Base-by-base conservation (phyloP, 129 eudicot species). In the Lonicera japonica region DNA sequence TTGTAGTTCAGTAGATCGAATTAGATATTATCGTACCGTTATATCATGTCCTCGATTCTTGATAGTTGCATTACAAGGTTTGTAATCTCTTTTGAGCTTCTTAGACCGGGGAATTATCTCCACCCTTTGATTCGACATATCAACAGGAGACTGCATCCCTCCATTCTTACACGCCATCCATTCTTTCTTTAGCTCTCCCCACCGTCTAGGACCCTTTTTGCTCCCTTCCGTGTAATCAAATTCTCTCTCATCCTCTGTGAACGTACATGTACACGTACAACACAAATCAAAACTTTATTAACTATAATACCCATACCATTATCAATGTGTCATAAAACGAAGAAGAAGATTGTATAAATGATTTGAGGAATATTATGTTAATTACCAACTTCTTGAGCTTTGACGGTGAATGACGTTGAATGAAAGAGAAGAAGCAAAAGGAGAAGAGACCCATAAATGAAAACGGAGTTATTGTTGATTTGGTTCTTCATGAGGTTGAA, bases 161-260 rank as follows among this genome's bases (percentile, higher is more conserved):
- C 95, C 95, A 0, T 56, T 67, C 43, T 61, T 77, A 55, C 95
- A 87, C 23, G 76, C 70, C 4, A 54, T 65, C 95, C 95, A 86
- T 75, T 86, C 89, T 71, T 65, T 43, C 53, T 77, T 77, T 9
- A 86, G 23, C 6, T 65, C 61, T 63, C 95, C 95, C 95, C 89
- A 86, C 11, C 56, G 15, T 11, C 1, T 21, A 0, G 95, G 95
- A 10, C 95, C 95, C 67, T 61, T 82, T 25, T 46, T 59, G 8
- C 86, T 58, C 46, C 61, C 68, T 5, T 48, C 29, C 0, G 1
- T 25, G 25, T 82, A 86, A 56, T 74, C 76, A 21, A 77, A 82
- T 19, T 86, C 95, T 63, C 73, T 66, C 68, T 86, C 89, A 53
- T 77, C 69, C 73, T 80, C 95, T 82, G 68, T n/a, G n/a, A n/a